Evolutionary conservation across 371 early-diverging fungal genomes (phyloP).

Genomic region (Actinomortierella wolfii): DNA sequence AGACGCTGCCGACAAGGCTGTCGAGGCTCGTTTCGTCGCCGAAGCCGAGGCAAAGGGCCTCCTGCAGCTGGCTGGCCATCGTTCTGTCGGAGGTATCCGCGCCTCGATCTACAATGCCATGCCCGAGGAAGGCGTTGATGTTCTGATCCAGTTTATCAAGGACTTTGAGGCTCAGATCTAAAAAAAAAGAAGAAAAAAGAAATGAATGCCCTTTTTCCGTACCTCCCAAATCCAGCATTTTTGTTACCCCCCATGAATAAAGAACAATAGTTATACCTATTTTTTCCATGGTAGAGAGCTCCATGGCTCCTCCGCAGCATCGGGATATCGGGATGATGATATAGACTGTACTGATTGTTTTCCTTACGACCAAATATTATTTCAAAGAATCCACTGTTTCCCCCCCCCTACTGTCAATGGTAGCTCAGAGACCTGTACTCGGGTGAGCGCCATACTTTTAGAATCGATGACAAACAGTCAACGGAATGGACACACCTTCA

Average conservation of each 20-base stretch:
- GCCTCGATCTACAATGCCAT: constrained; percentile 95
- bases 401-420: no score
- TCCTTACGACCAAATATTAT: no score
- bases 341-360: no score
- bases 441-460: no score
- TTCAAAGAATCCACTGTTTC: no score
- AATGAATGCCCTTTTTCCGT: background rate
- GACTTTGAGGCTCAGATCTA: constrained; percentile 69
- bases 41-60: constrained; percentile 79
- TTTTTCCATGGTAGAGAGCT: no score
- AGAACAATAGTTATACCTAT: no score
- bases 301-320: no score
- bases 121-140: constrained; percentile 79
- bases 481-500: background rate
- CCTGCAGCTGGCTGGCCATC: constrained; percentile 94
- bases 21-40: constrained; percentile 82
- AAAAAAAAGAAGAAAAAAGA: background rate
- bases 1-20: constrained; percentile 51
- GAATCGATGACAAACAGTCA: background rate
- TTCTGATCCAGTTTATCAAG: constrained; percentile 75
- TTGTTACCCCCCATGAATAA: no score
- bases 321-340: no score
- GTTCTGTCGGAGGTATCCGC: constrained; percentile 92
- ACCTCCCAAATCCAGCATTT: background rate
- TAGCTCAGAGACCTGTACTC: no score